Percentiles rank a stretch among this genome's conserved stretches.
phyloP scores from a whole-genome alignment of 495 filamentous ascomycete genomes.

The Clavariopsis aquatica region DNA sequence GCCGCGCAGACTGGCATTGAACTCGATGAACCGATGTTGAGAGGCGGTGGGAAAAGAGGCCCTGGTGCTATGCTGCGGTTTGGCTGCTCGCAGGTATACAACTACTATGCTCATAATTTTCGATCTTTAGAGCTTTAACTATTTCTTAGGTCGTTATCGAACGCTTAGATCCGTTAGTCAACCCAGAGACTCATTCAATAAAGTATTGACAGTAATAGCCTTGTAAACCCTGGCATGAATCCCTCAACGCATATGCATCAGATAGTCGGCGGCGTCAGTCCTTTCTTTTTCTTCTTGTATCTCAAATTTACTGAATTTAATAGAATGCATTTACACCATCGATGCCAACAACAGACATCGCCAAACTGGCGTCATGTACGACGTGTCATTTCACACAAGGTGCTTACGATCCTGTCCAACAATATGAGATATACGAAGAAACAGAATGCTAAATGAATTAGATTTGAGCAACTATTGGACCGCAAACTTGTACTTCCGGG shows the following conservation, averaged over 20 bases:
- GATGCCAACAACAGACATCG: conserved; percentile 29
- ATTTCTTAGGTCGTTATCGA: conserved; percentile 24
- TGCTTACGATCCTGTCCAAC: background rate
- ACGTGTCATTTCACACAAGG: conserved; percentile 28
- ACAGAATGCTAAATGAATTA: background rate
- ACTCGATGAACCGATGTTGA: conserved; percentile 20
- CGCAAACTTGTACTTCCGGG: conserved; percentile 27
- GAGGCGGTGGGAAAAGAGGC: conserved; percentile 11
- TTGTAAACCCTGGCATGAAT: conserved; percentile 27
- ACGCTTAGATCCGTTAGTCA: conserved; percentile 27
- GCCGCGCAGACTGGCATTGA: conserved; percentile 6
- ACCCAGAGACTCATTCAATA: background rate
- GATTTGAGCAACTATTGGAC: conserved; percentile 34
- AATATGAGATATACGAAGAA: background rate
- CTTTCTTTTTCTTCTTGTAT: background rate
- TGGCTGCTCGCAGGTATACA: conserved; percentile 21
- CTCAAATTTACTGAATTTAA: background rate
- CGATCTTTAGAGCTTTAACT: background rate
- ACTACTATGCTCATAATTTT: background rate
- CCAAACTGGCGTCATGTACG: conserved; percentile 15
- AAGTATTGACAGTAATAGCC: conserved; percentile 3
- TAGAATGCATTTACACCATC: conserved; percentile 24
- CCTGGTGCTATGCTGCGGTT: conserved; percentile 22
- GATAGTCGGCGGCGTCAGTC: conserved; percentile 21
- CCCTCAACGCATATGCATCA: conserved; percentile 31